These are phyloP conservation scores for Simplicillium aogashimaense DNA, from an alignment of 2,329 filamentous ascomycete genomes.

Conservation along the genomic window DNA sequence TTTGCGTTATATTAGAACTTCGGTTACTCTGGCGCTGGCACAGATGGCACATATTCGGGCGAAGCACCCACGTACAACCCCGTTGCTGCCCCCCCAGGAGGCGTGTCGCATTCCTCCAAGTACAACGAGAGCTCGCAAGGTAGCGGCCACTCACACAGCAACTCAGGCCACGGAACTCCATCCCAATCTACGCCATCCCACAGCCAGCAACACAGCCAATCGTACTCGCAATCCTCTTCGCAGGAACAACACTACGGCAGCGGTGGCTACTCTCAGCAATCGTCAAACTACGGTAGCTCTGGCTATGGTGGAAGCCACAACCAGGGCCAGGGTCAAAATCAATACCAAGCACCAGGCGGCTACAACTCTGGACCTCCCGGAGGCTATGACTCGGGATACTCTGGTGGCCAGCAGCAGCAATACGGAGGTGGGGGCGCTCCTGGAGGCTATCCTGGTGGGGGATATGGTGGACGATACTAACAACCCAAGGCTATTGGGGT, in stretches of 20 bases:
- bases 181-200: constrained; percentile 14
- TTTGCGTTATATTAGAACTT: constrained; percentile 38
- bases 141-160: constrained; percentile 3
- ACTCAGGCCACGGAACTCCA: constrained; percentile 17
- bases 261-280: constrained; percentile 1
- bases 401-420: constrained; percentile 8
- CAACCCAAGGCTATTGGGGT: constrained; percentile 1
- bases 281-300: constrained; percentile 1
- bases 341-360: background rate
- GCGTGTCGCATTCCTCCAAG: constrained; percentile 13
- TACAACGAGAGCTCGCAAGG: constrained; percentile 5
- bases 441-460: constrained; percentile 19
- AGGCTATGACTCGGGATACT: constrained; percentile 6
- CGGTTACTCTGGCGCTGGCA: constrained; percentile 50
- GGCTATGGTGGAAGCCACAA: constrained; percentile 2
- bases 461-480: constrained; percentile 10
- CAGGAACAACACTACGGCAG: constrained; percentile 2
- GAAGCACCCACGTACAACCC: constrained; percentile 43
- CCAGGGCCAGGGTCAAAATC: constrained; percentile 3
- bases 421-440: constrained; percentile 13
- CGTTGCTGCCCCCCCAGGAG: constrained; percentile 15
- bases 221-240: constrained; percentile 9
- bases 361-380: constrained; percentile 1
- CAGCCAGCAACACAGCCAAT: constrained; percentile 3
- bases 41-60: constrained; percentile 49